A percentile compares a stretch with the other conserved stretches of the same genome.
These are phyloP conservation scores for Gossypium bickii DNA, from an alignment of 345 rosid genomes.

Conservation along the genomic window DNA sequence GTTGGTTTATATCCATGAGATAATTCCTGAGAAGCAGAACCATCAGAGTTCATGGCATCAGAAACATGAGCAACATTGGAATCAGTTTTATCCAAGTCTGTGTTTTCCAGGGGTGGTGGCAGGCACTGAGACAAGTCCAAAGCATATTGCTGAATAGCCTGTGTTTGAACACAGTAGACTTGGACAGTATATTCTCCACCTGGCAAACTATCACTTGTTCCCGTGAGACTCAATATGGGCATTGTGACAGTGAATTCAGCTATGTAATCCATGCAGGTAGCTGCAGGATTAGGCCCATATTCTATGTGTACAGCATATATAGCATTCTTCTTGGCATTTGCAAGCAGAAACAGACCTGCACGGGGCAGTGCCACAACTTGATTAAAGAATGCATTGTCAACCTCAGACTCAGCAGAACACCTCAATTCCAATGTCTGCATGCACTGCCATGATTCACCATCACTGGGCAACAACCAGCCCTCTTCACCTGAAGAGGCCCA, in stretches of 20 bases:
- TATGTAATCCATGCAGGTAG: slow-evolving; percentile 63
- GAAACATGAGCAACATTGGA: slow-evolving; percentile 30
- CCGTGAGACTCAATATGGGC: slow-evolving; percentile 75
- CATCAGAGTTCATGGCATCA: slow-evolving; percentile 30
- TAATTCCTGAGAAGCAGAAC: slow-evolving; percentile 26
- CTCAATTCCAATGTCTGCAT: slow-evolving; percentile 53
- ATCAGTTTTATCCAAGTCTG: slow-evolving; percentile 46
- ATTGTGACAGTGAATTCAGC: slow-evolving; percentile 75
- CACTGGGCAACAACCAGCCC: slow-evolving; percentile 66
- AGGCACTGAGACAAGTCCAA: slow-evolving; percentile 61
- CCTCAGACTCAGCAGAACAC: slow-evolving; percentile 44
- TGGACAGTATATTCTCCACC: slow-evolving; percentile 57
- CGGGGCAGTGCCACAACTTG: slow-evolving; percentile 61
- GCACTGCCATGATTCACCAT: slow-evolving; percentile 54
- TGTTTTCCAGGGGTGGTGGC: slow-evolving; percentile 50
- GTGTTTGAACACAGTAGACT: slow-evolving; percentile 70
- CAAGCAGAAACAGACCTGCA: slow-evolving; percentile 51
- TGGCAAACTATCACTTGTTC: slow-evolving; percentile 56
- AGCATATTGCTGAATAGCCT: slow-evolving; percentile 76
- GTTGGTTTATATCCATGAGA: slow-evolving; percentile 32
- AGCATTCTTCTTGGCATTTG: slow-evolving; percentile 73
- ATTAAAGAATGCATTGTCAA: slow-evolving; percentile 60
- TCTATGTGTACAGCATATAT: slow-evolving; percentile 62
- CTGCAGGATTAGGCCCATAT: slow-evolving; percentile 57
- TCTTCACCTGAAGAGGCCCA: slow-evolving; percentile 60